phyloP scores from a whole-genome alignment of 192 early-diverging fungal species.

The Umbelopsis sp. region DNA sequence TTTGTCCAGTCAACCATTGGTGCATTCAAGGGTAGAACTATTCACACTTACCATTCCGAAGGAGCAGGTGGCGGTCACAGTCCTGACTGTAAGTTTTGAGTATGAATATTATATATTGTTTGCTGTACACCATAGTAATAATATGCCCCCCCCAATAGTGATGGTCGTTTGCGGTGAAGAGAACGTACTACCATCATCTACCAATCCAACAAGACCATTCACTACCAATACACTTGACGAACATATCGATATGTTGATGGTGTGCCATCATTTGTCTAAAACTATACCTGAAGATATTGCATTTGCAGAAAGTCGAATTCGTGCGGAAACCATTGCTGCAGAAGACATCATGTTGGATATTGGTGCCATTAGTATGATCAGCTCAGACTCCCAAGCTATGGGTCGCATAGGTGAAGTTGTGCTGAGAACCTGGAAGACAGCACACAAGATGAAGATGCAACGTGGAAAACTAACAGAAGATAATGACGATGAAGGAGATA shows the following conservation, averaged over 20 bases:
- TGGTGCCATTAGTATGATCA: conserved; percentile 94
- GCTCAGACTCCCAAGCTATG: conserved; percentile 95
- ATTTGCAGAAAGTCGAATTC: conserved; percentile 95
- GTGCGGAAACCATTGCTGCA: conserved; percentile 96
- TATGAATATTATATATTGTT: conserved; percentile 3
- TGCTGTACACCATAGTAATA: not conserved
- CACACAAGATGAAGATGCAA: conserved; percentile 91
- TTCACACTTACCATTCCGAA: conserved; percentile 97
- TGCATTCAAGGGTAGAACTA: conserved; percentile 89
- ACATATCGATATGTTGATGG: conserved; percentile 99
- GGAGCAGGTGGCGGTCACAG: conserved; percentile 97
- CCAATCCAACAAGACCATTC: conserved; percentile 95
- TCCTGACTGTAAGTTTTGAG: conserved; percentile 68
- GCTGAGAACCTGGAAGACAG: conserved; percentile 92
- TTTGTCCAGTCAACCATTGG: conserved; percentile 91
- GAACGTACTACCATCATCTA: conserved; percentile 92
- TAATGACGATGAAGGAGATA: conserved; percentile 65
- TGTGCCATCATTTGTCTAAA: conserved; percentile 94
- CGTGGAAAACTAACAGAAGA: conserved; percentile 66
- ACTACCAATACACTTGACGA: conserved; percentile 96
- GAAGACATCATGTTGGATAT: conserved; percentile 96
- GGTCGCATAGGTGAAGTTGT: conserved; percentile 95
- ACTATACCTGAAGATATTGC: conserved; percentile 95
- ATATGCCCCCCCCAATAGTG: conserved; percentile 25
- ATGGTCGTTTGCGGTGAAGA: conserved; percentile 74